Evolutionary conservation across 2,329 filamentous ascomycete genomes (phyloP).

Genomic region (Cercospora janseana): DNA sequence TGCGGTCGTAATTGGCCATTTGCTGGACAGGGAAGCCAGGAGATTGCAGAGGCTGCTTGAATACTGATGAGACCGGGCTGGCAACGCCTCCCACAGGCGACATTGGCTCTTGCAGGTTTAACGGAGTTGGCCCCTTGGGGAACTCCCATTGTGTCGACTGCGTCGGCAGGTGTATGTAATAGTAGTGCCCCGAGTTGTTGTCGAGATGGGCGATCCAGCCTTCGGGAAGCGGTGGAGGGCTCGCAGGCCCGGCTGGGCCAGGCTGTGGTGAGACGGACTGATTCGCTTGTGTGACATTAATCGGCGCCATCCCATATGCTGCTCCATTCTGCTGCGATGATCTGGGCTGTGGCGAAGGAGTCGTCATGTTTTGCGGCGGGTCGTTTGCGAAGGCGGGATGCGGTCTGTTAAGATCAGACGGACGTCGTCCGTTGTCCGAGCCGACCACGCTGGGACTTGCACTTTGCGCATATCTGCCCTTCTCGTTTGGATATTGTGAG

Average conservation of each 20-base stretch:
- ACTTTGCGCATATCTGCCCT: conserved; percentile 55
- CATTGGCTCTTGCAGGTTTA: conserved; percentile 79
- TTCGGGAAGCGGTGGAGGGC: conserved; percentile 89
- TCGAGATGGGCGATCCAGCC: conserved; percentile 98
- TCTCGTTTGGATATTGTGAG: conserved; percentile 73
- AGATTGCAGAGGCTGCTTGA: conserved; percentile 69
- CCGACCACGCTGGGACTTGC: conserved; percentile 30
- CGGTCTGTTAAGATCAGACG: conserved; percentile 50
- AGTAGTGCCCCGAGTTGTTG: conserved; percentile 94
- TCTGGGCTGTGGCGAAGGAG: conserved; percentile 47
- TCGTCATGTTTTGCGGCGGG: conserved; percentile 40
- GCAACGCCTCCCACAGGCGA: conserved; percentile 66
- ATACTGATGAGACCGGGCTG: conserved; percentile 49
- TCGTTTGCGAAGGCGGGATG: conserved; percentile 94
- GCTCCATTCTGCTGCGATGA: conserved; percentile 40
- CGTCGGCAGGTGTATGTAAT: conserved; percentile 94
- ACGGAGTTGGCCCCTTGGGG: conserved; percentile 87
- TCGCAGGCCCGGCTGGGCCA: conserved; percentile 61
- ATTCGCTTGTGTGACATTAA: conserved; percentile 42
- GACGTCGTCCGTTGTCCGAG: conserved; percentile 28
- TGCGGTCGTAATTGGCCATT: conserved; percentile 73
- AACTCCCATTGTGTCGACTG: conserved; percentile 99
- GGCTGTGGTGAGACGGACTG: conserved; percentile 24
- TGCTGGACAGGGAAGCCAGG: conserved; percentile 75
- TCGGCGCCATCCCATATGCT: conserved; percentile 39